Evolutionary conservation across 805 yeast species (phyloP).

Genomic region (Metschnikowia gelsemii): DNA sequence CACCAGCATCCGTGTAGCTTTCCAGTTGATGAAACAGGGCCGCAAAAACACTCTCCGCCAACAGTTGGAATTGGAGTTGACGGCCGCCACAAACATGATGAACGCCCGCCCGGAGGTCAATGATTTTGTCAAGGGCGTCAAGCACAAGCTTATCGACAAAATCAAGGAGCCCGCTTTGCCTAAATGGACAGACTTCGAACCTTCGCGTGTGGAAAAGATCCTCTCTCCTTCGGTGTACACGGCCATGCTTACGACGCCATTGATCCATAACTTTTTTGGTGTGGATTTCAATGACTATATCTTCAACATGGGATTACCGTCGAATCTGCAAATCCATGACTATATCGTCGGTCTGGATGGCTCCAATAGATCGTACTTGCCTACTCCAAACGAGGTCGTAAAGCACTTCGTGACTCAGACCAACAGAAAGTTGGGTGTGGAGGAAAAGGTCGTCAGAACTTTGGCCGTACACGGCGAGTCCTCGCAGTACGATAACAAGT

Average conservation of each 20-base stretch:
- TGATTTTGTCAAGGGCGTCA: conserved; percentile 70
- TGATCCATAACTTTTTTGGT: conserved; percentile 40
- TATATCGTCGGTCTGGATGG: conserved; percentile 72
- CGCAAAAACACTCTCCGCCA: conserved; percentile 54
- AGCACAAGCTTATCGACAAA: conserved; percentile 61
- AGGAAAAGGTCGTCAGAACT: conserved; percentile 55
- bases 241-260: conserved; percentile 26
- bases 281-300: conserved; percentile 50
- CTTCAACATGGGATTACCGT: conserved; percentile 76
- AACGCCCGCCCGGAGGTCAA: conserved; percentile 49
- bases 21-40: conserved; percentile 65
- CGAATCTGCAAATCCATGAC: conserved; percentile 58
- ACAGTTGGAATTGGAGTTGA: conserved; percentile 71
- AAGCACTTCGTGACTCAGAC: conserved; percentile 56
- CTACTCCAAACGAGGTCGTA: conserved; percentile 65
- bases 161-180: conserved; percentile 51
- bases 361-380: conserved; percentile 62
- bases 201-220: conserved; percentile 23
- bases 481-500: conserved; percentile 40
- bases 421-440: conserved; percentile 58
- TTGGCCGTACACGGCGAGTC: conserved; percentile 56
- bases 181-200: conserved; percentile 41
- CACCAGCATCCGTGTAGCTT: conserved; percentile 71
- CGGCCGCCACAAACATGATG: conserved; percentile 70
- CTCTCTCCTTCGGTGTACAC: conserved; percentile 21